phyloP scores from a whole-genome alignment of 495 filamentous ascomycete species.

The Aspergillus taichungensis region DNA sequence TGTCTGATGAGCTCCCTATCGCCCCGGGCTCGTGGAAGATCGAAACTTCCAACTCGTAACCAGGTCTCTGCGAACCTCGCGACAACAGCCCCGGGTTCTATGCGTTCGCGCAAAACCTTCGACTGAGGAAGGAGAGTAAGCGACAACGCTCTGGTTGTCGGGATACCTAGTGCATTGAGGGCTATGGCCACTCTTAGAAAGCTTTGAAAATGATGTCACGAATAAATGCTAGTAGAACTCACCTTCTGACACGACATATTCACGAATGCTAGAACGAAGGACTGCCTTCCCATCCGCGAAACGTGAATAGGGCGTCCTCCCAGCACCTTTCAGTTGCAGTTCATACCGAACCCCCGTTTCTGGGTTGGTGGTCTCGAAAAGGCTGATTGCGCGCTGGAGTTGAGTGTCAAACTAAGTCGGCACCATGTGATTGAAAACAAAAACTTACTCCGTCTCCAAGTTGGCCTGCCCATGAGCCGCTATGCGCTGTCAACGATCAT shows the following conservation, averaged over 20 bases:
- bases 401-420: slow-evolving; percentile 3
- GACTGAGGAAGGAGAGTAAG: slow-evolving; percentile 65
- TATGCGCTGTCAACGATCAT: slow-evolving; percentile 15
- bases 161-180: slow-evolving; percentile 75
- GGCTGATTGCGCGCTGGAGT: slow-evolving; percentile 64
- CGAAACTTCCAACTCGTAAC: slow-evolving; percentile 92
- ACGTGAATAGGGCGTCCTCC: slow-evolving; percentile 84
- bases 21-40: slow-evolving; percentile 70
- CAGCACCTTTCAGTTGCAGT: slow-evolving; percentile 88
- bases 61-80: slow-evolving; percentile 84
- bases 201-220: neutral
- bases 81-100: slow-evolving; percentile 93
- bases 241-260: slow-evolving; percentile 86
- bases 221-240: neutral
- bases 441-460: slow-evolving; percentile 69
- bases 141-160: slow-evolving; percentile 77
- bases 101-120: slow-evolving; percentile 65
- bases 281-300: slow-evolving; percentile 98
- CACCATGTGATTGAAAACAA: neutral
- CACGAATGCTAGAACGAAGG: slow-evolving; percentile 79
- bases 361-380: slow-evolving; percentile 85
- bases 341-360: slow-evolving; percentile 66
- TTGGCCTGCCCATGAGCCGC: slow-evolving; percentile 87
- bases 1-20: slow-evolving; percentile 64
- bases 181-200: slow-evolving; percentile 18